Evolutionary conservation across 345 rosid species (phyloP).

Genomic region (Heritiera fomes): DNA sequence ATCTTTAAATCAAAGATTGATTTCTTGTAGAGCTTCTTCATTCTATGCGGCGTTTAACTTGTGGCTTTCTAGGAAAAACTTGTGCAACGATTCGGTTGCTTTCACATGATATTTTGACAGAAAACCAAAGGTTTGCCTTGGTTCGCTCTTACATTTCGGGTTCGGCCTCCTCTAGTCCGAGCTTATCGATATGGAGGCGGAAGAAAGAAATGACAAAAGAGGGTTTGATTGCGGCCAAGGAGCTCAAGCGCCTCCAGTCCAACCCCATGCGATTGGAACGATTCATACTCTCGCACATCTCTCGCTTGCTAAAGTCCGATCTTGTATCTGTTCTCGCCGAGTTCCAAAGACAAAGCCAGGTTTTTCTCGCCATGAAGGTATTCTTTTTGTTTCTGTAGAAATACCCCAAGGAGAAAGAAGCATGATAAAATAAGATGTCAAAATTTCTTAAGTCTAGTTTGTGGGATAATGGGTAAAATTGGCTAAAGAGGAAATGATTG

Average conservation of each 20-base stretch:
- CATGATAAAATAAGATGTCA: neutral
- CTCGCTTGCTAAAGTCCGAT: conserved; percentile 91
- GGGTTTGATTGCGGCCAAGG: conserved; percentile 77
- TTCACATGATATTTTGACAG: neutral
- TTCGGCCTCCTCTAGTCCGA: conserved; percentile 71
- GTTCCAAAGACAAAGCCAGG: conserved; percentile 89
- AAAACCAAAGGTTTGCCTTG: conserved; percentile 13
- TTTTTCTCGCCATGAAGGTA: conserved; percentile 92
- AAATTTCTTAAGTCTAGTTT: neutral
- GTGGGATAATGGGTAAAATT: neutral
- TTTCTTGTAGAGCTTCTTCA: neutral
- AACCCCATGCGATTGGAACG: conserved; percentile 58
- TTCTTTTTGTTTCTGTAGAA: neutral
- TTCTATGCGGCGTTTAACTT: conserved; percentile 8
- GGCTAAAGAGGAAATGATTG: neutral
- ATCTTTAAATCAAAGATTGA: neutral
- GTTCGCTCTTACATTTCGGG: conserved; percentile 31
- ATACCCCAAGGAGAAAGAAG: neutral
- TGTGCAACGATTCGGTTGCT: neutral
- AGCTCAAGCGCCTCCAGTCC: conserved; percentile 71
- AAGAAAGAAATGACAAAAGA: conserved; percentile 92
- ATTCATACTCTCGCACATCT: conserved; percentile 60
- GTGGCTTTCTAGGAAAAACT: neutral
- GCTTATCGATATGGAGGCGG: conserved; percentile 97
- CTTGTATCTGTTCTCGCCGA: conserved; percentile 81